Conservation (phyloP, 176 grass and related monocot genomes). For the Zoysia japonica region DNA sequence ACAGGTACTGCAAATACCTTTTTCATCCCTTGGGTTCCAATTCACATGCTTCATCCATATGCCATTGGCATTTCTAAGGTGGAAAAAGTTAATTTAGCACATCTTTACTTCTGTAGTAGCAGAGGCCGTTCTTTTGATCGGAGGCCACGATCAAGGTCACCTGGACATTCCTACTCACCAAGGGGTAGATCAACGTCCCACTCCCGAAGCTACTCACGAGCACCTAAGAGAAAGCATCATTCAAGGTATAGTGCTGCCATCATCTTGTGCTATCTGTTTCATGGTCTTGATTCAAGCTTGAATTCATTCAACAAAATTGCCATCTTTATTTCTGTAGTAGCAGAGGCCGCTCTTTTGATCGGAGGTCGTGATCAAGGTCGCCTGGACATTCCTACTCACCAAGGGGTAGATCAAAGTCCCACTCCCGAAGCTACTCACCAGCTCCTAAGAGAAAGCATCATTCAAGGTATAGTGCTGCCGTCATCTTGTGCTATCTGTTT, state of each 20-base stretch:
- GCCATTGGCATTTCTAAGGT: not conserved
- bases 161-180: slow-evolving; percentile 31
- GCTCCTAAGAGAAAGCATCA: slow-evolving; percentile 47
- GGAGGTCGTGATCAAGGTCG: slow-evolving; percentile 45
- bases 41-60: not conserved
- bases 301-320: not conserved
- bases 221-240: slow-evolving; percentile 47
- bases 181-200: slow-evolving; percentile 48
- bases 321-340: not conserved
- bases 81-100: not conserved
- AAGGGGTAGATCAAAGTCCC: slow-evolving; percentile 49
- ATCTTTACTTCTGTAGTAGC: not conserved
- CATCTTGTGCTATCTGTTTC: not conserved
- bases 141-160: slow-evolving; percentile 46
- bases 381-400: slow-evolving; percentile 35
- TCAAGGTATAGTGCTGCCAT: slow-evolving; percentile 35
- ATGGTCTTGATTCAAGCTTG: not conserved
- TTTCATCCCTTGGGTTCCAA: not conserved
- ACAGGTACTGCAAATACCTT: slow-evolving; percentile 38
- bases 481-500: not conserved
- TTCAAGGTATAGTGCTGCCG: slow-evolving; percentile 35
- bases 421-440: slow-evolving; percentile 51
- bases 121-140: slow-evolving; percentile 38
- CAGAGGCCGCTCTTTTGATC: slow-evolving; percentile 36
- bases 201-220: slow-evolving; percentile 52